Conservation (phyloP, 148 eudicot genomes). For the Linanthus parryae region DNA sequence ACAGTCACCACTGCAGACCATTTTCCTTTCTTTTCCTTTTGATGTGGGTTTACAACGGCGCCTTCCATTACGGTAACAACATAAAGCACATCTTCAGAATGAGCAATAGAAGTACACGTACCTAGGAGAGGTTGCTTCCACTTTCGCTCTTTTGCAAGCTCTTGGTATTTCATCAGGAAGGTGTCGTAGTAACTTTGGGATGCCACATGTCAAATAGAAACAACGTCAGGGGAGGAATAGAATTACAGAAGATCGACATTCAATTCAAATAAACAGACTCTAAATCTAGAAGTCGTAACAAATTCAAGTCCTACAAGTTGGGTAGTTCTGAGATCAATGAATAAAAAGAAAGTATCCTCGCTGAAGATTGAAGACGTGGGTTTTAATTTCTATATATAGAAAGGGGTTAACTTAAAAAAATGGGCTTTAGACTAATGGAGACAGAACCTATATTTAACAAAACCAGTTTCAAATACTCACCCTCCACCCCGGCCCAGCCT, state of each 20-base stretch:
- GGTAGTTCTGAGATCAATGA: too few species aligned
- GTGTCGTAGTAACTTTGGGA: conserved; percentile 84
- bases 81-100: neutral
- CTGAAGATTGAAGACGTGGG: too few species aligned
- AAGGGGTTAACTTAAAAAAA: too few species aligned
- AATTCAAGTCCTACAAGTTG: too few species aligned
- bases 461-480: conserved; percentile 33
- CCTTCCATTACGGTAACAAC: too few species aligned
- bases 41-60: too few species aligned
- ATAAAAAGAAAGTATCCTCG: too few species aligned
- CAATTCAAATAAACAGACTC: neutral
- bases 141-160: conserved; percentile 57
- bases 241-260: neutral
- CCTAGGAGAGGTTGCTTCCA: conserved; percentile 92
- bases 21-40: too few species aligned
- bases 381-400: too few species aligned
- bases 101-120: conserved; percentile 16
- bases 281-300: too few species aligned
- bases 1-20: too few species aligned
- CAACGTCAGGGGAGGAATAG: neutral
- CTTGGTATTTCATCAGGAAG: conserved; percentile 70
- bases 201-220: conserved; percentile 3
- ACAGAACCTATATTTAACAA: neutral
- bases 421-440: too few species aligned
- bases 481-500: conserved; percentile 99